These are phyloP conservation scores for Cicer chorassanicum DNA, from an alignment of 306 rosid genomes.

Conservation along the genomic window DNA sequence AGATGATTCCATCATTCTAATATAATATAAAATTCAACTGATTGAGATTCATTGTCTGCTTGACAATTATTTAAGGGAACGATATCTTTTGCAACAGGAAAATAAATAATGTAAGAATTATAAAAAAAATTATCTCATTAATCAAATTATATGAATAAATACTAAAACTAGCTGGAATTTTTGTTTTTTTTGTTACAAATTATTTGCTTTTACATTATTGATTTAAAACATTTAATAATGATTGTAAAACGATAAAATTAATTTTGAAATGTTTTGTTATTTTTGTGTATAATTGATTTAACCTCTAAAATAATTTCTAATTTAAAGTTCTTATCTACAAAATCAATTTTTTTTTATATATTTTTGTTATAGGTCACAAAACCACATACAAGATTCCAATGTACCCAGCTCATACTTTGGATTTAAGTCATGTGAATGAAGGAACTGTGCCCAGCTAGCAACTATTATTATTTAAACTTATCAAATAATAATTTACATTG, in stretches of 20 bases:
- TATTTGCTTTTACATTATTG: too few relatives aligned
- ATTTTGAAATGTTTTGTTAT: too few relatives aligned
- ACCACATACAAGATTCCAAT: background rate
- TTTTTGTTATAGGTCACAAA: background rate
- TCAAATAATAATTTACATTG: background rate
- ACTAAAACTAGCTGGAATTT: background rate
- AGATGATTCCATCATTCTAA: too few relatives aligned
- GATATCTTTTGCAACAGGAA: background rate
- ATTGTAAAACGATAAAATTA: too few relatives aligned
- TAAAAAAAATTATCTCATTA: background rate
- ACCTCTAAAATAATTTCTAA: too few relatives aligned
- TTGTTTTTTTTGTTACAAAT: background rate
- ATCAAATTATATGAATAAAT: background rate
- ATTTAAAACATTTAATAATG: too few relatives aligned
- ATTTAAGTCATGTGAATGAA: slow-evolving; percentile 26
- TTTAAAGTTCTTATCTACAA: too few relatives aligned
- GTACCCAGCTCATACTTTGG: background rate
- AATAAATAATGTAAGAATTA: background rate
- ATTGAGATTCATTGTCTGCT: background rate
- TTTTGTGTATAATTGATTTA: too few relatives aligned
- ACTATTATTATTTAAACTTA: background rate
- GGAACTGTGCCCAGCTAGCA: background rate
- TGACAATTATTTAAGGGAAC: background rate
- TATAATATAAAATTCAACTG: background rate
- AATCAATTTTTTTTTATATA: background rate